phyloP scores from a whole-genome alignment of 164 flowering plant species.

The Magnolia sinica region DNA sequence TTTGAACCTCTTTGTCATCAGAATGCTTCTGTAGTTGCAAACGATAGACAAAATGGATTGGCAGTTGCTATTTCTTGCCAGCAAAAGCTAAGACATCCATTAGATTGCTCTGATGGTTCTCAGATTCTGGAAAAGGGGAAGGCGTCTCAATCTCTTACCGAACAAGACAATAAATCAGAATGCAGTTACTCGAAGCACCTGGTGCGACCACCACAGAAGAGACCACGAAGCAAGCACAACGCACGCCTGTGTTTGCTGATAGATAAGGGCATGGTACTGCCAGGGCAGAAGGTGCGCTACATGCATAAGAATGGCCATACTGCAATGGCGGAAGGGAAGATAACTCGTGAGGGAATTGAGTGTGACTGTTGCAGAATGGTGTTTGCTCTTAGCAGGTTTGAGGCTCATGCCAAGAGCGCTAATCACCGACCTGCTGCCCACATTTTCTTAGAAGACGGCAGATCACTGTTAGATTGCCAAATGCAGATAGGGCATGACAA shows the following conservation, averaged over 20 bases:
- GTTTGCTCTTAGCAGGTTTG: conserved; percentile 49
- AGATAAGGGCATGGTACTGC: conserved; percentile 55
- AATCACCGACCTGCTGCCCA: conserved; percentile 43
- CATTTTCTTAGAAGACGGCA: conserved; percentile 72
- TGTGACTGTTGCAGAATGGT: conserved; percentile 68
- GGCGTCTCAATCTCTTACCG: conserved; percentile 7
- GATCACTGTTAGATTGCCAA: conserved; percentile 75
- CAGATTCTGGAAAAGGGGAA: conserved; percentile 22
- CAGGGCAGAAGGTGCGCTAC: conserved; percentile 55
- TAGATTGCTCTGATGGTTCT: background rate
- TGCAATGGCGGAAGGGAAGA: conserved; percentile 41
- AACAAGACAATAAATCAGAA: conserved; percentile 1
- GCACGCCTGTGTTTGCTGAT: conserved; percentile 61
- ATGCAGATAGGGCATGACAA: conserved; percentile 23
- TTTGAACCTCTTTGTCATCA: background rate
- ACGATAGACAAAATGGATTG: conserved; percentile 3
- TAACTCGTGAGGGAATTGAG: conserved; percentile 71
- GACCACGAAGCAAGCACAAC: conserved; percentile 22
- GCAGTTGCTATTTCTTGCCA: background rate
- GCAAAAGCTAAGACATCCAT: background rate
- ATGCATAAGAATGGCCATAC: conserved; percentile 15
- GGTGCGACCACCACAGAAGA: conserved; percentile 45
- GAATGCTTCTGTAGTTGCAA: background rate
- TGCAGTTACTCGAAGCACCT: conserved; percentile 14
- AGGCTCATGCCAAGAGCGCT: conserved; percentile 60